Base-by-base conservation (phyloP, 495 filamentous ascomycete genomes). In the Lophiostoma macrostomum region DNA sequence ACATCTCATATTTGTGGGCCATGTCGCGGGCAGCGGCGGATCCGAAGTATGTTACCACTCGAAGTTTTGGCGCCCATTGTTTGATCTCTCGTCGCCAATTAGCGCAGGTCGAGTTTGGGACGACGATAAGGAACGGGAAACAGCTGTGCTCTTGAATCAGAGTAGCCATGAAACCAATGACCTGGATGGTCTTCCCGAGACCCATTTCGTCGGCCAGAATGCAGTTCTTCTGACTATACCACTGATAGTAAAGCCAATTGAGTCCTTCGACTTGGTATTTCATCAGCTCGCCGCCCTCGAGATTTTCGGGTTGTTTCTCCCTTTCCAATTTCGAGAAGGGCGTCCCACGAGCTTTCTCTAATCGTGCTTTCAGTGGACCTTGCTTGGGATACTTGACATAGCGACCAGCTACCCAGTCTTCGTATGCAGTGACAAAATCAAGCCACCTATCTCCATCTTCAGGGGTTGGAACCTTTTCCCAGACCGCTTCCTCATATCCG, bases 161-260 rank as follows among this genome's bases (percentile, higher is more conserved):
- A 12, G 86, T 80, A 7, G 86, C 80, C 7, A 99, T 72, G 42
- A 95, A 79, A 2, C 81, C 82, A 47, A 99, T 90, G 42, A 96
- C 80, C 67, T 99, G 94, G 39, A 99, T 87, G 0, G 94, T 99
- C 74, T 99, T 99, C 22, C 94, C 94, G 8, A 99, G 81, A 4
- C 94, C 94, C 94, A 99, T 99, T 66, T 99, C 94, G 61, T 99
- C 94, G 1, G 94, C 94, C 2, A 99, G 79, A 61, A 99, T 93
- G n/a, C 86, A 85, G 61, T 94, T 97, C 54, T 87, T 78, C 54
- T 83, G 74, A 39, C 80, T 72, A 53, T 86, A 81, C 74, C 88
- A 96, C 65, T 88, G 91, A 66, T 89, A 95, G 51, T 95, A 85
- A n/a, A 97, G 79, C 90, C 93, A 99, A 65, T 97, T 96, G 50